Evolutionary conservation across 768 basidiomycete genomes (phyloP).

Genomic region (Tulasnella sp.): DNA sequence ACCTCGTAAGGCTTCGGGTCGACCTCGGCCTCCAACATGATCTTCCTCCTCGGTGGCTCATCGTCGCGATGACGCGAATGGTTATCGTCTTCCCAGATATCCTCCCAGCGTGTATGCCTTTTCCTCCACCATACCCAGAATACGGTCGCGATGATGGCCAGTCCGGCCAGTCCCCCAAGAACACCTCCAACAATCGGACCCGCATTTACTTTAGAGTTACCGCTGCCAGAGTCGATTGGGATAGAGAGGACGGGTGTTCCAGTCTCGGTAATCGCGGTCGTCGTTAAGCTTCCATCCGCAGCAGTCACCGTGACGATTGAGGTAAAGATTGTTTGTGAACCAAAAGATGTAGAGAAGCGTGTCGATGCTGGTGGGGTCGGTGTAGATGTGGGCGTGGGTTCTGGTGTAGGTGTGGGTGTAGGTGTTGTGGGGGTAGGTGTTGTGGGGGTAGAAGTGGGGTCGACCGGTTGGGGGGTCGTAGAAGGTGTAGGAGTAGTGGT

Average conservation of each 20-base stretch:
- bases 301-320: conserved; percentile 1
- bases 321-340: background rate
- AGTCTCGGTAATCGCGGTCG: background rate
- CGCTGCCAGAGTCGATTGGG: background rate
- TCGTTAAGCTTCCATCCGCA: conserved; percentile 1
- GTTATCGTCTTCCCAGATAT: conserved; percentile 7
- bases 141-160: background rate
- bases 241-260: background rate
- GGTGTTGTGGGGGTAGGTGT: background rate
- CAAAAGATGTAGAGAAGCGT: background rate
- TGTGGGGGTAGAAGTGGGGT: background rate
- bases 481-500: background rate
- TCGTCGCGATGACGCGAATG: background rate
- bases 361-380: background rate
- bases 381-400: background rate
- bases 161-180: background rate
- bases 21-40: background rate
- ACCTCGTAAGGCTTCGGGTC: conserved; percentile 11
- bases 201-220: background rate
- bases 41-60: background rate
- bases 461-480: background rate
- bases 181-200: conserved; percentile 5
- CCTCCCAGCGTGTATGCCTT: background rate
- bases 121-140: background rate
- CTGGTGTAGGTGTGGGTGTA: background rate